Conservation (phyloP, 345 rosid species). For the Arabidopsis suecica region DNA sequence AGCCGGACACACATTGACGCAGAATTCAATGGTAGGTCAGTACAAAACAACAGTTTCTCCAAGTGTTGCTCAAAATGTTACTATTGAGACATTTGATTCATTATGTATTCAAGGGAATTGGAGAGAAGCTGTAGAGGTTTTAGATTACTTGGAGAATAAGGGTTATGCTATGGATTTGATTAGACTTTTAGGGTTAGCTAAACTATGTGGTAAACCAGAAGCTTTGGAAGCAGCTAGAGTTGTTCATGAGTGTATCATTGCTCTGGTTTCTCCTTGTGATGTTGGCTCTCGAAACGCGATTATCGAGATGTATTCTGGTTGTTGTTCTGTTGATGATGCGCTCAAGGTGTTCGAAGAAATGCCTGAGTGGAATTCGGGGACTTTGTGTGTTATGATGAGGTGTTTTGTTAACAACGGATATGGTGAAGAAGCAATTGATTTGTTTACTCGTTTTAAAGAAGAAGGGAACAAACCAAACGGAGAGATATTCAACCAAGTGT, state of each 20-base stretch:
- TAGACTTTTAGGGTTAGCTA: conserved; percentile 7
- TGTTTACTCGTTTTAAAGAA: conserved; percentile 63
- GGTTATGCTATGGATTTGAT: not conserved
- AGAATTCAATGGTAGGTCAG: not conserved
- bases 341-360: not conserved
- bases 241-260: not conserved
- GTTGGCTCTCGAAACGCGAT: not conserved
- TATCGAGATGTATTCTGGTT: conserved; percentile 52
- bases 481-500: conserved; percentile 57
- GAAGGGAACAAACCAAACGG: conserved; percentile 63
- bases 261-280: not conserved
- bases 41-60: not conserved
- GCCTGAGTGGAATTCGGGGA: conserved; percentile 49
- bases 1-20: not conserved
- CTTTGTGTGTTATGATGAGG: conserved; percentile 69
- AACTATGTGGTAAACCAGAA: not conserved
- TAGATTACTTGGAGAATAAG: not conserved
- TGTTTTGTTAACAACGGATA: conserved; percentile 65
- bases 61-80: not conserved
- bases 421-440: conserved; percentile 72
- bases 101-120: not conserved
- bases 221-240: conserved; percentile 5
- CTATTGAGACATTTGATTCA: not conserved
- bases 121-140: not conserved
- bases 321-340: conserved; percentile 48